Evolutionary conservation across 2,329 filamentous ascomycete species (phyloP), one percentile per base, ranked within the genome.

Genomic region (Didymella pomorum): DNA sequence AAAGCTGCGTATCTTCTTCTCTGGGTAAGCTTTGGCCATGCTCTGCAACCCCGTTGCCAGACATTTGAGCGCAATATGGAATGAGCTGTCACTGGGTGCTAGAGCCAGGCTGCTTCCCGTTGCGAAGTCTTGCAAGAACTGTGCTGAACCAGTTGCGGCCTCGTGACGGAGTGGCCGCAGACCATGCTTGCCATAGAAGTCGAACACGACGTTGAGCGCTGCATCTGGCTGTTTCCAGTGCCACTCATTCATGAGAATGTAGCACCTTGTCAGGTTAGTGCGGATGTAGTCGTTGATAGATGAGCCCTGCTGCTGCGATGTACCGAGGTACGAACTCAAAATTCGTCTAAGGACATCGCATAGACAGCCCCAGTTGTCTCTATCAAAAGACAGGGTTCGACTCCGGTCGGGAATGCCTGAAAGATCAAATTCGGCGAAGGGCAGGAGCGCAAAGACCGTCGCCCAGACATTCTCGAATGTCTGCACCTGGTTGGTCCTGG

Each of bases 11-110:
- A 87, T 79, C 67, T 83, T 86, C 62, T 83, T 86, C 46, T 82
- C 80, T 7, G 79, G 68, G 62, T 84, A 83, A 0, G 76, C 53
- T 18, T 71, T 54, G 14, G 74, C 75, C 77, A 87, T 78, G 9
- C 78, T 78, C 20, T 74, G 76, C 8, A 87, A 68, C 8, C 83
- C 82, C 35, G 78, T 74, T 16, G 78, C 83, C 20, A 87, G 75
- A 43, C 83, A 81, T 69, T 87, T 88, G 35, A 88, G 74, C 57
- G 87, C 81, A 5, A 87, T 82, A 64, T 86, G 83, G 52, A 87
- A 88, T 11, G 84, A 82, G 20, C 76, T 78, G 56, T 88, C 86
- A 11, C 79, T 79, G 0, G 76, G 67, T 42, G 77, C 74, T 7
- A 83, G 69, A 2, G 80, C 76, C 16, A 87, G 63, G 1, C 67